Base-by-base conservation (phyloP, 441 rosid genomes). In the Heliophila coronopifolia region DNA sequence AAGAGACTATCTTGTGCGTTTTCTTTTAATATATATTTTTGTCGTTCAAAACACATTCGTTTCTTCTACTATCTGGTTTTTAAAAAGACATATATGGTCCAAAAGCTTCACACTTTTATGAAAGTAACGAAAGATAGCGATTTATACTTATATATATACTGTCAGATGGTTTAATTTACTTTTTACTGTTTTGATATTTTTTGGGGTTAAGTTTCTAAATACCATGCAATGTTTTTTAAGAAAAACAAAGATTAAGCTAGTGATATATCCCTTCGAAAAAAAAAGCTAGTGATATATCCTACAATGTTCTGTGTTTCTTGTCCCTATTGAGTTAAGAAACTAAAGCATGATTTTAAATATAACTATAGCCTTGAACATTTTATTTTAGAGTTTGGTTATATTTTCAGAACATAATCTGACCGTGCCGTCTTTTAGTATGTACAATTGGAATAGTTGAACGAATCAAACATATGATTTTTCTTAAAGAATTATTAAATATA, bases 41-140 rank as follows among this genome's bases (percentile, higher is more conserved):
- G 18, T 42, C 59, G 55, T 66, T 59, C 57, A 38, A 46, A 59
- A 54, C 37, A 56, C 39, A 35, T 54, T 37, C 49, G 12, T 50
- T 52, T 32, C 25, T 53, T 34, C 54, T 54, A 30, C 40, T 61
- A 44, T 62, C 20, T 34, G 46, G 58, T 48, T 53, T 66, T 56
- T 37, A 56, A 53, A 72, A 63, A 38, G 50, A 24, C 47, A 23
- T 56, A 22, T 61, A 70, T 55, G 69, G 73, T 66, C 75, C 70
- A 75, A 75, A 82, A 74, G 86, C 77, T 70, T 34, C 62, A 63
- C 31, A 58, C 68, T 76, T 75, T 79, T 77, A 71, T 68, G 72
- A 76, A 70, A 69, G 52, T 66, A 73, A 73, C 64, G 69, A 50
- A 56, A 62, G 49, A 50, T 54, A 79, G 48, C 40, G 54, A 64